Evolutionary conservation across 192 early-diverging fungal species (phyloP), one percentile per base, ranked within the genome.

Genomic region (Phycomyces nitens): DNA sequence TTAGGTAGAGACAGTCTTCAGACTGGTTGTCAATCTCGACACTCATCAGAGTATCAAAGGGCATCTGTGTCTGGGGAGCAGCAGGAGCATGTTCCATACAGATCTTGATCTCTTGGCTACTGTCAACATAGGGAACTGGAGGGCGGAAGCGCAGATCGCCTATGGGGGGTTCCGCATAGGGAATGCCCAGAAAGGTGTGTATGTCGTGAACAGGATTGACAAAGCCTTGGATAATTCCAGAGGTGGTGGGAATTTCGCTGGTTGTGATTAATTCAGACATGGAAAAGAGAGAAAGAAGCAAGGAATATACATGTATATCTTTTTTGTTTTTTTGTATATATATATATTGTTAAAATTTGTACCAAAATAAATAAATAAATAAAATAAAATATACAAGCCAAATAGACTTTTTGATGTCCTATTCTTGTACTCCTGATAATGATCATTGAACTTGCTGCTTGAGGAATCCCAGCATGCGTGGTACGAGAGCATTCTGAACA

Each of bases 1-100:
- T 86, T 29, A 86, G 56, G 12, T 78, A 72, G 11, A 86, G 51
- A 56, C 84, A 86, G 42, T 83, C 84, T 41, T 86, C 84, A n/a
- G 60, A 47, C 50, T 77, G 77, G 22, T 54, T 59, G 47, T 64
- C 61, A 14, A 69, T 60, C 23, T 67, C 59, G 5, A 62, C 59
- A 39, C 59, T 61, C 65, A 72, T 72, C 14, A 68, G 53, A 11
- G 65, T 72, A 15, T 68, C 65, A 10, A 73, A 67, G 26, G 72
- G 72, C 56, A 67, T 59, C 9, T 57, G 42, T 3, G 66, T 73
- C 50, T 73, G 71, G 1, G 63, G 57, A 16, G 69, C 63, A 49
- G 62, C 52, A 18, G 43, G 47, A 3, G 56, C 4, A 11, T 62
- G 56, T 10, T 40, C 44, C 10, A 65, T 34, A 57, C 64, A 65